A percentile compares a stretch with the other conserved stretches of the same genome.
These are phyloP conservation scores for Umbelopsis isabellina DNA, from an alignment of 192 early-diverging fungal genomes.

Conservation along the genomic window DNA sequence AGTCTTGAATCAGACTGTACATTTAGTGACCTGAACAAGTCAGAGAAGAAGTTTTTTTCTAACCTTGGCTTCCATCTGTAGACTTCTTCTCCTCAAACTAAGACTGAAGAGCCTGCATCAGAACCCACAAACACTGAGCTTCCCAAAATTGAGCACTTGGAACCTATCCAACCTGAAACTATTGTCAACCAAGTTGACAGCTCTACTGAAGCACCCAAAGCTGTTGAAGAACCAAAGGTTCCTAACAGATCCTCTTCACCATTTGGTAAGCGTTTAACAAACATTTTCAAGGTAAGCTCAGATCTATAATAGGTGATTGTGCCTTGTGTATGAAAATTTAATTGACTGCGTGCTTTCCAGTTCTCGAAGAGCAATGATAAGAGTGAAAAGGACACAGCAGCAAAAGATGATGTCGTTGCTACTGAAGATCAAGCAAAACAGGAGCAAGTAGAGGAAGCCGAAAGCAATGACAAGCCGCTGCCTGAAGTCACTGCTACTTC, in stretches of 20 bases:
- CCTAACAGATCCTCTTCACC: slow-evolving; percentile 6
- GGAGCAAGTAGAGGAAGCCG: neutral
- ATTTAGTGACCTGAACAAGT: too few relatives aligned
- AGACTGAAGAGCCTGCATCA: neutral
- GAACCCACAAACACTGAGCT: slow-evolving; percentile 11
- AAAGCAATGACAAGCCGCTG: neutral
- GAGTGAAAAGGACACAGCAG: neutral
- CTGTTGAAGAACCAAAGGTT: neutral
- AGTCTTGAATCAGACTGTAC: neutral
- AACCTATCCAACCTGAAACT: slow-evolving; percentile 10
- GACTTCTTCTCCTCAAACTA: neutral
- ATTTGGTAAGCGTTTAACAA: slow-evolving; percentile 15
- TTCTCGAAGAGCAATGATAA: slow-evolving; percentile 18
- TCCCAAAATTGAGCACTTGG: slow-evolving; percentile 17
- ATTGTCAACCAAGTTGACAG: slow-evolving; percentile 9
- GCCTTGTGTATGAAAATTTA: too few relatives aligned
- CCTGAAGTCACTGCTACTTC: slow-evolving; percentile 16
- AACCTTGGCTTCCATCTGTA: neutral
- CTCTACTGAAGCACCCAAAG: neutral
- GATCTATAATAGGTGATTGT: too few relatives aligned
- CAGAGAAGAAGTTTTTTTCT: neutral
- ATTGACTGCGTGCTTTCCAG: neutral
- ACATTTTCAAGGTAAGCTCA: slow-evolving; percentile 15
- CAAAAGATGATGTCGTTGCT: neutral
- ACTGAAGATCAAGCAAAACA: neutral